These are phyloP conservation scores for Neurospora discreta DNA, from an alignment of 495 filamentous ascomycete genomes.

Conservation along the genomic window DNA sequence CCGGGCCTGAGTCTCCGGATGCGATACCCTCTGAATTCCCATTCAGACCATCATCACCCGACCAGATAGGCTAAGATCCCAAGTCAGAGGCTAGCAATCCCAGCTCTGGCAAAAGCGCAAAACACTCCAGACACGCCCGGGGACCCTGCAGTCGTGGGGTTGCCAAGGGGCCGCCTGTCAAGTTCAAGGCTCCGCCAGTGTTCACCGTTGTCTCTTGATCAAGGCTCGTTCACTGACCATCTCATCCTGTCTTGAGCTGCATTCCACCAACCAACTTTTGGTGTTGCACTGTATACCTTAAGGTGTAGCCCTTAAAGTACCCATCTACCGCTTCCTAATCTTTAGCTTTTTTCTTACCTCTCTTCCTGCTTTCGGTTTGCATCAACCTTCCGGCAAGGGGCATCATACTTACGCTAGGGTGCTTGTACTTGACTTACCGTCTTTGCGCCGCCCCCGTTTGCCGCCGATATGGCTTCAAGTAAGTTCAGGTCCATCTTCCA, in stretches of 20 bases:
- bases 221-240: not conserved
- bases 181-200: not conserved
- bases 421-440: not conserved
- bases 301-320: not conserved
- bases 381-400: not conserved
- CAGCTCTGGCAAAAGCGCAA: not conserved
- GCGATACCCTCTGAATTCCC: not conserved
- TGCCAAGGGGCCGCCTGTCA: not conserved
- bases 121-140: not conserved
- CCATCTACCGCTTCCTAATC: not conserved
- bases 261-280: not conserved
- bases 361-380: not conserved
- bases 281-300: not conserved
- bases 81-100: not conserved
- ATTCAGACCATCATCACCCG: not conserved
- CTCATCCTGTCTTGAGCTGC: not conserved
- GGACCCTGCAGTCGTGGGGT: not conserved
- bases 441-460: not conserved
- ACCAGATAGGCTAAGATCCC: not conserved
- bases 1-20: not conserved
- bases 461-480: constrained; percentile 4
- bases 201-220: not conserved
- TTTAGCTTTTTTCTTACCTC: not conserved
- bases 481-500: not conserved
- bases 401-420: not conserved